phyloP scores from a whole-genome alignment of 2,329 filamentous ascomycete species.

The Alternaria atra region DNA sequence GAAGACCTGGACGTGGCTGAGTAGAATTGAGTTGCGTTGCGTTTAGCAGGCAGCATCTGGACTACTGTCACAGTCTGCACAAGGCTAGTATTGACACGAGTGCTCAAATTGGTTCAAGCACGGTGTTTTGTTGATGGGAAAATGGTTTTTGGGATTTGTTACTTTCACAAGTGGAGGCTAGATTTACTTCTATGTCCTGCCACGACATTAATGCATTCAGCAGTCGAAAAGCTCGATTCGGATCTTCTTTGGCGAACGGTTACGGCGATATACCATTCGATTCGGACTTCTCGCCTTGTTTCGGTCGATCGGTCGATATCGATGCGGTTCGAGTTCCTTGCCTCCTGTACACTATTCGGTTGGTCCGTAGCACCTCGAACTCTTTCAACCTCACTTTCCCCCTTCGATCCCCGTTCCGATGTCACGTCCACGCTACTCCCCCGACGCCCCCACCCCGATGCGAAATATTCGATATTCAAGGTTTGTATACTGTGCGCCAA shows the following conservation, averaged over 20 bases:
- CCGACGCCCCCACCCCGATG: conserved; percentile 20
- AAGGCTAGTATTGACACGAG: conserved; percentile 27
- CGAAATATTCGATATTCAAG: conserved; percentile 15
- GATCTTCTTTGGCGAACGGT: conserved; percentile 47
- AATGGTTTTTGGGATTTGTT: conserved; percentile 37
- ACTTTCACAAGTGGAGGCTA: conserved; percentile 35
- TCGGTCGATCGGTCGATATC: conserved; percentile 47
- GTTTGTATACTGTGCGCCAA: conserved; percentile 19
- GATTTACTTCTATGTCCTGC: conserved; percentile 34
- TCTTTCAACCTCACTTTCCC: conserved; percentile 27
- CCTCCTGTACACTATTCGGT: conserved; percentile 50
- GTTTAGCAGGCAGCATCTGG: conserved; percentile 19
- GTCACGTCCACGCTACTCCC: conserved; percentile 15
- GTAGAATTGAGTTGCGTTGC: conserved; percentile 48
- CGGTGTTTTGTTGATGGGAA: conserved; percentile 34
- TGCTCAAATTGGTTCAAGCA: conserved; percentile 33
- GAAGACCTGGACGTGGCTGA: conserved; percentile 98
- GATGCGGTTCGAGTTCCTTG: conserved; percentile 42
- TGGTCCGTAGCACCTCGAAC: conserved; percentile 47
- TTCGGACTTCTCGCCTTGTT: conserved; percentile 41
- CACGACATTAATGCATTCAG: conserved; percentile 48
- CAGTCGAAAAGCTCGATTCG: conserved; percentile 45
- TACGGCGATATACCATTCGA: conserved; percentile 46
- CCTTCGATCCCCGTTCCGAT: conserved; percentile 18
- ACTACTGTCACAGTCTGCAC: conserved; percentile 25